These are phyloP conservation scores for Bolboschoenoplectus hybrid DNA, from an alignment of 202 grass and related monocot species.

Conservation along the genomic window DNA sequence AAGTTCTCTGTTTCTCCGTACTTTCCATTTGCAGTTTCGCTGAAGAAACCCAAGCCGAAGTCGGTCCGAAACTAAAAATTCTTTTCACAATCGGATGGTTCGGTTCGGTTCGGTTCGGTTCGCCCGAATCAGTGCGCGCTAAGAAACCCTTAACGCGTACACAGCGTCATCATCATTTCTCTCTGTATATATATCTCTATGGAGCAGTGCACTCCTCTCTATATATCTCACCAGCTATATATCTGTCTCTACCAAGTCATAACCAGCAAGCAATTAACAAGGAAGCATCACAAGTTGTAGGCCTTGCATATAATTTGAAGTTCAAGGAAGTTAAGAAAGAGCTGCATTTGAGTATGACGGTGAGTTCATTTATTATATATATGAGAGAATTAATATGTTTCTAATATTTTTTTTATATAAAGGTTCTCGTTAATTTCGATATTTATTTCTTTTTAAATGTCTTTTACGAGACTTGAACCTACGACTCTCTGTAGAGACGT, in stretches of 20 bases:
- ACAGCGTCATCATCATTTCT: neutral
- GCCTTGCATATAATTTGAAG: neutral
- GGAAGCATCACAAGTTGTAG: neutral
- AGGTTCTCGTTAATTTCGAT: too few relatives aligned
- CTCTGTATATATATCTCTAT: too few relatives aligned
- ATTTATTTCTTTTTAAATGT: too few relatives aligned
- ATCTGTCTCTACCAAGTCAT: too few relatives aligned
- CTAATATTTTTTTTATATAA: too few relatives aligned
- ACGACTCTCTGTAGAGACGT: too few relatives aligned
- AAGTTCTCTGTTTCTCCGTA: neutral
- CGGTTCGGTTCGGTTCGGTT: too few relatives aligned
- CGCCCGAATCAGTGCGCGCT: neutral
- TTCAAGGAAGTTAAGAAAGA: neutral
- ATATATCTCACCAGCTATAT: too few relatives aligned
- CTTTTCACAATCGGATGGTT: too few relatives aligned
- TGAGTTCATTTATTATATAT: slow-evolving; percentile 8
- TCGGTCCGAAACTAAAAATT: neutral
- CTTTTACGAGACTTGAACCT: too few relatives aligned
- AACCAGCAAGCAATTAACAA: too few relatives aligned
- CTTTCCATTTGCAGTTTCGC: neutral
- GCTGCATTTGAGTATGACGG: slow-evolving; percentile 4
- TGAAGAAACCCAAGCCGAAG: neutral
- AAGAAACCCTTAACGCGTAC: neutral
- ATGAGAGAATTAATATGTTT: neutral
- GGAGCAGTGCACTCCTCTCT: too few relatives aligned